Percentiles rank a stretch among this genome's conserved stretches.
Evolutionary conservation across 352 stramenopile species (phyloP).

Genomic region (Globisporangium apiculatum): DNA sequence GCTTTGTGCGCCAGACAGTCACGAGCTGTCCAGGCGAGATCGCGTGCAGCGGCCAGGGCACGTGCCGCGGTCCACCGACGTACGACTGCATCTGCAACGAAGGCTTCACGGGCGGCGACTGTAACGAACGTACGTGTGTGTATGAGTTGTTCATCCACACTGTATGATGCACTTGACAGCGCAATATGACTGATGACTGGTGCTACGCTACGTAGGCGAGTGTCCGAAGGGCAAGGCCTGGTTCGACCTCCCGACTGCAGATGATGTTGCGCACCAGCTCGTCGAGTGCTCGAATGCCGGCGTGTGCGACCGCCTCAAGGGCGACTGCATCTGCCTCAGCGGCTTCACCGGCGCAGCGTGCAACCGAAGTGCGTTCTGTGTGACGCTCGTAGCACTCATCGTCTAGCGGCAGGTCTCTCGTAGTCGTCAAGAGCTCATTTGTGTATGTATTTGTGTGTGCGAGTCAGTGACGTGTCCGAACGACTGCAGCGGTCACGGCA

Average conservation of each 20-base stretch:
- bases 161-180: too few species aligned
- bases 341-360: conserved; percentile 68
- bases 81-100: conserved; percentile 80
- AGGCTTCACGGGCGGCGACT: conserved; percentile 67
- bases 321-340: conserved; percentile 52
- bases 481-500: conserved; percentile 77
- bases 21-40: conserved; percentile 65
- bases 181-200: too few species aligned
- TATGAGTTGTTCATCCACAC: neutral
- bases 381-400: too few species aligned
- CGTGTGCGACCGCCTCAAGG: conserved; percentile 55
- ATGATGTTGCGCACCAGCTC: conserved; percentile 44
- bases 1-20: conserved; percentile 56
- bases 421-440: too few species aligned
- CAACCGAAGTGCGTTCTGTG: conserved; percentile 38
- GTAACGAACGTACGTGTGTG: conserved; percentile 34
- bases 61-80: conserved; percentile 58
- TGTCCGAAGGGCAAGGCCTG: conserved; percentile 65
- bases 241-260: conserved; percentile 47
- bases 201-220: conserved; percentile 4
- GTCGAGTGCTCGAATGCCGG: conserved; percentile 74
- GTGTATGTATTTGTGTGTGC: too few species aligned
- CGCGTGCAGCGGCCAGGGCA: conserved; percentile 66
- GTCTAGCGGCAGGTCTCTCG: too few species aligned
- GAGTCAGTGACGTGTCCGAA: conserved; percentile 44